These are phyloP conservation scores for Aspergillus heteromorphus DNA, from an alignment of 495 filamentous ascomycete genomes.

Conservation along the genomic window DNA sequence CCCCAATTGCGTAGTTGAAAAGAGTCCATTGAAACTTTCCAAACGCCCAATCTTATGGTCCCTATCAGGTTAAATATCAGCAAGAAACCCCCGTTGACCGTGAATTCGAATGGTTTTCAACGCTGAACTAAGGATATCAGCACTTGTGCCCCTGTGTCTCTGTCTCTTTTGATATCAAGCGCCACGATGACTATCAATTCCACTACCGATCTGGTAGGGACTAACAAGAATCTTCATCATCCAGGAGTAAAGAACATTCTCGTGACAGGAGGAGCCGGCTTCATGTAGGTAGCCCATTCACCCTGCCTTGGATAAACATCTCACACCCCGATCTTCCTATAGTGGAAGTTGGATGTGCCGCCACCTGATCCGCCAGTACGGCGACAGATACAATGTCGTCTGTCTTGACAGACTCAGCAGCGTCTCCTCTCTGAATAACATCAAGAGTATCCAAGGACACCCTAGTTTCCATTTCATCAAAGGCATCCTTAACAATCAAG, in stretches of 20 bases:
- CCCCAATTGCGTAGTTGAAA: too few relatives aligned
- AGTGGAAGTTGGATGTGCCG: constrained; percentile 70
- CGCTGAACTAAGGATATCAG: too few relatives aligned
- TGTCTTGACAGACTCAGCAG: constrained; percentile 76
- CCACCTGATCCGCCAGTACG: constrained; percentile 61
- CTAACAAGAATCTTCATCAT: not conserved
- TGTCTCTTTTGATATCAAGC: too few relatives aligned
- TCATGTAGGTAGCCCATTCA: not conserved
- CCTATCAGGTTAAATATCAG: too few relatives aligned
- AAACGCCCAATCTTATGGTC: too few relatives aligned
- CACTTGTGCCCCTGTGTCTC: too few relatives aligned
- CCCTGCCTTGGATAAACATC: not conserved
- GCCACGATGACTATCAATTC: not conserved
- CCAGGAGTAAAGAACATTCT: constrained; percentile 4
- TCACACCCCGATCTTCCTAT: not conserved
- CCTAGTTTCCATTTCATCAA: constrained; percentile 71
- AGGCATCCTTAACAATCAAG: constrained; percentile 61
- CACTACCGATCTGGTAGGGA: not conserved
- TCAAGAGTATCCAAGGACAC: constrained; percentile 49
- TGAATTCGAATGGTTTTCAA: too few relatives aligned
- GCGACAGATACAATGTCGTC: constrained; percentile 60
- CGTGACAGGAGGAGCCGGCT: constrained; percentile 5
- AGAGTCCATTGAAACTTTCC: too few relatives aligned
- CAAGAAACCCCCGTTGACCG: too few relatives aligned
- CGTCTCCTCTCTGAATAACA: constrained; percentile 68